Base-by-base conservation (phyloP, 305 asterid genomes). In the Fraxinus sp. region DNA sequence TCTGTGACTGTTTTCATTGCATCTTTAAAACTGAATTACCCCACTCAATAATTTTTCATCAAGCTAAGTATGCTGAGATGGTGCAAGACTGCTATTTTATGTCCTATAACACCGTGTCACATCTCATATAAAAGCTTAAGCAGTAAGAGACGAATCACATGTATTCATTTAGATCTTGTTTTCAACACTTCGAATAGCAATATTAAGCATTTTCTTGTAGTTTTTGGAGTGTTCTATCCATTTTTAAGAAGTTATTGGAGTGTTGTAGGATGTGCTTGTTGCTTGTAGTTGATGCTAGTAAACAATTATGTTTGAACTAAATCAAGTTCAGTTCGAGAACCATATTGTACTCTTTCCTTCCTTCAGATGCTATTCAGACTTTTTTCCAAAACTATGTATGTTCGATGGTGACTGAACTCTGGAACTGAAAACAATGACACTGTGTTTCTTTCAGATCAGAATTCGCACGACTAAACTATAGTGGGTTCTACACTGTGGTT, bases 401-500 rank as follows among this genome's bases (percentile, higher is more conserved):
- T 41, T 20, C 3, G 16, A 13, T 14, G 73, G 4, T 77, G 8
- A n/a, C 37, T 55, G 9, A 7, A 77, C 9, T 59, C 33, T 8
- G 32, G n/a, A 44, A 24, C 36, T 22, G 14, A 72, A 71, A 30
- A 46, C 64, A 46, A 10, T 81, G 72, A 18, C 62, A 78, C 72
- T 77, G 44, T 83, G 64, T 75, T 86, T 81, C 13, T 78, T 78
- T 30, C 88, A 91, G 97, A 78, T 92, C 94, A 77, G 89, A 87
- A 32, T 90, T 91, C 83, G 83, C 90, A 4, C 91, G 97, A 46
- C 87, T 92, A 52, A 87, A 92, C 83, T 92, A 85, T 77, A 32
- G 57, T 46, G 93, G 94, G 20, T 91, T 92, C 81, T 91, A 91
- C 88, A 91, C 97, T 44, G 90, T 81, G 66, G 84, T 91, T 79